Conservation (phyloP, 352 stramenopile genomes). For the Globisporangium perplexum region DNA sequence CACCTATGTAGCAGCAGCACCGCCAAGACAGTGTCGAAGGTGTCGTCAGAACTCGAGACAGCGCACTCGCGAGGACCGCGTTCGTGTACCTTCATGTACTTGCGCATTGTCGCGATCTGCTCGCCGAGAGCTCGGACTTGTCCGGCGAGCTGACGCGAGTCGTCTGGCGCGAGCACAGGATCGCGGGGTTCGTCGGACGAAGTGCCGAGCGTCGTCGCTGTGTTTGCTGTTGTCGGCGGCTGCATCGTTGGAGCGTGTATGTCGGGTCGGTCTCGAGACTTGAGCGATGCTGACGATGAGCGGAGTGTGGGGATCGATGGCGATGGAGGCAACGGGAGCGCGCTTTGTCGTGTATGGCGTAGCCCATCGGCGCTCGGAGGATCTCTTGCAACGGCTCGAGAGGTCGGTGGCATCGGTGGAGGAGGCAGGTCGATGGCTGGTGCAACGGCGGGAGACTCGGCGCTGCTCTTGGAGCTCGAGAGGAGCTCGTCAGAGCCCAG, state of each 20-base stretch:
- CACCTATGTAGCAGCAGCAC: conserved; percentile 24
- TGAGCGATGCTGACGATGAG: neutral
- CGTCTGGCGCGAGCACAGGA: neutral
- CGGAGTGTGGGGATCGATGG: neutral
- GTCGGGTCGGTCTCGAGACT: neutral
- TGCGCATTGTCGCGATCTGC: conserved; percentile 50
- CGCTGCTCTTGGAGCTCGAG: neutral
- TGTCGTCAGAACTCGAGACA: neutral
- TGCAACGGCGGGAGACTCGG: neutral
- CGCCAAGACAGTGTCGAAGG: neutral
- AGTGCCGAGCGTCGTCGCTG: neutral
- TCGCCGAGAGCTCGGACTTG: conserved; percentile 32
- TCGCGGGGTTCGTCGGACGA: neutral
- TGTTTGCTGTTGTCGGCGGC: neutral
- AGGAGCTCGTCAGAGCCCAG: neutral
- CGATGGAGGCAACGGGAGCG: neutral
- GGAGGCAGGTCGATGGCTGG: neutral
- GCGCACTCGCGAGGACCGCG: neutral
- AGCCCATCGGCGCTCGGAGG: neutral
- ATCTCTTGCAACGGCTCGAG: neutral
- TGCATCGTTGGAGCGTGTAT: neutral
- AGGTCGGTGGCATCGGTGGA: neutral
- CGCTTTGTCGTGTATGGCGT: neutral
- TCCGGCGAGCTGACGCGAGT: conserved; percentile 3
- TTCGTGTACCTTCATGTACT: conserved; percentile 63